Evolutionary conservation across 345 rosid genomes (phyloP), one percentile per base, ranked within the genome.

Genomic region (Citrus inodora): DNA sequence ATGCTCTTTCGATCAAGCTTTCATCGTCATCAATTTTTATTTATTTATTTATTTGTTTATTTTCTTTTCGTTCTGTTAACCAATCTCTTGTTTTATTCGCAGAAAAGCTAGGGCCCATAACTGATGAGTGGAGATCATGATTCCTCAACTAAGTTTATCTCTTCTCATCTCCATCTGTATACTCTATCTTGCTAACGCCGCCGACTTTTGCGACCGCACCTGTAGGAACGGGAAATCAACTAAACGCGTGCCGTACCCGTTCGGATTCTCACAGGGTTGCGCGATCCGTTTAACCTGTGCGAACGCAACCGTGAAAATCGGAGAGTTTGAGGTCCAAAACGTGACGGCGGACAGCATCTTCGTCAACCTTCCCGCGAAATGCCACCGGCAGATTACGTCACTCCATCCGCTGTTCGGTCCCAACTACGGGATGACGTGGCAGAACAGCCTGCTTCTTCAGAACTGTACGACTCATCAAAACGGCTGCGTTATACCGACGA

Each of bases 231-330:
- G 80, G 17, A 71, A 84, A 32, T 77, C 62, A 13, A 35, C 77
- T 2, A 76, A 32, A 21, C 2, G 10, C 13, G 78, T 92, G 17
- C 80, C 84, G 32, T 91, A 88, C 71, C 99, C 99, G 0, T 96
- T 94, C 76, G 97, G 98, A n/a, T 94, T 92, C 84, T 84, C 97
- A 2, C 0, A 28, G 14, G 84, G 69, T 7, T 94, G 93, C 68
- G 71, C 24, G 40, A 92, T 96, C 86, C 53, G 0, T 6, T 78
- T 96, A 21, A 38, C 28, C 27, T 96, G 99, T 81, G 38, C 1
- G 48, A 14, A 22, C 27, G 0, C 35, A 3, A 14, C 37, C 9
- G 22, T 11, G 17, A 30, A 0, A 61, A 87, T 92, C 53, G 94
- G 92, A 6, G 81, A 9, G 1, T 94, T 94, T 40, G 19, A 11